Base-by-base conservation (phyloP, 2,329 filamentous ascomycete species). In the Xenoacremonium recifei region DNA sequence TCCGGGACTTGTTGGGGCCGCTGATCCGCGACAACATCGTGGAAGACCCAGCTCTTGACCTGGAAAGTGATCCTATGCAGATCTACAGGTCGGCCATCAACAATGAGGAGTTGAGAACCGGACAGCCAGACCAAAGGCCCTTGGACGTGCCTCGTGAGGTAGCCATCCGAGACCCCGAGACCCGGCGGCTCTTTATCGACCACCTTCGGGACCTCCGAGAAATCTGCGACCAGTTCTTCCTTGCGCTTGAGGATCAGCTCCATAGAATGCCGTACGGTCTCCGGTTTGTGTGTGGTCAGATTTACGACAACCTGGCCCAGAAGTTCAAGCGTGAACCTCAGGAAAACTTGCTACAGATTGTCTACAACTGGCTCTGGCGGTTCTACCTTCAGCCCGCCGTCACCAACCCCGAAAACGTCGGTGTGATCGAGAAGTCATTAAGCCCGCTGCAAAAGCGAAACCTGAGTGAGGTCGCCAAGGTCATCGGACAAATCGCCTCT, bases 11-110 rank as follows among this genome's bases (percentile, higher is more conserved):
- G 2, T 73, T 97, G 4, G 89, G 90, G 0, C 84, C 88, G 2
- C 68, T 99, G 35, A 86, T 99, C 53, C 86, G 87, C 48, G 88
- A 95, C 61, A 92, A 93, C 60, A 90, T 99, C 57, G 84, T 97
- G 40, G 93, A 96, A 40, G 93, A 96, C 54, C 84, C 90, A 11
- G 85, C 85, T 5, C 74, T 99, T 23, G 92, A 99, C 62, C 75
- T 99, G 19, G 93, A 99, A 67, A 96, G 92, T 62, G 93, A 99
- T 60, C 93, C 93, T 0, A 85, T 97, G 73, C 92, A 97, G 56
- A 99, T 99, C 43, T 97, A 99, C 67, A 82, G 88, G 31, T 93
- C 90, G 5, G 85, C 89, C 12, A 95, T 99, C 69, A 97, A 95
- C 70, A 96, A 99, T 57, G 92, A 97, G 65, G 93, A 99, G 67